Evolutionary conservation across 148 eudicot genomes (phyloP), one percentile per base, ranked within the genome.

Genomic region (Euryodendron excelsum): DNA sequence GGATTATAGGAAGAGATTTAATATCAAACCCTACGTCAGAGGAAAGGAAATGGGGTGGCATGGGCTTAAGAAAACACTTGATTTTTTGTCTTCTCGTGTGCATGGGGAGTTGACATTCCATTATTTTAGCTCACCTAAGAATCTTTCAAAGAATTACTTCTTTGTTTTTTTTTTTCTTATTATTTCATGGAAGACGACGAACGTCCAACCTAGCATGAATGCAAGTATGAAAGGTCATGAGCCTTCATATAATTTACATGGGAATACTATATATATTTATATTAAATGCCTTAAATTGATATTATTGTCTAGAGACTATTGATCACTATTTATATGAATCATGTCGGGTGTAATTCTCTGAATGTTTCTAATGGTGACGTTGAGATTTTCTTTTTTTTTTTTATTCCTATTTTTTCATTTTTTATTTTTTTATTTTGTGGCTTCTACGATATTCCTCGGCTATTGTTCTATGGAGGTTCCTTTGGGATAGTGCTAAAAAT

Each of bases 81-180:
- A 70, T 69, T 0, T 21, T 48, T 72, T 77, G 78, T 80, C 77
- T 77, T 80, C 79, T 44, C 48, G 47, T 66, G 8, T 71, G 80
- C 80, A 72, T 53, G 72, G 33, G 71, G 80, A 64, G 83, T 81
- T 81, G 84, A 81, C 84, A 61, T 64, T 61, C 67, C 28, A 28
- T 18, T 52, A 7, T 55, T 55, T 55, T 55, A 55, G 4, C 4
- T 55, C n/a, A 55, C 7, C 41, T 64, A 59, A 68, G 84, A 77
- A 77, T 81, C 84, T 76, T 77, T 76, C 72, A 81, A 76, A 64
- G 72, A 81, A 72, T 72, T 62, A 45, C 5, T 72, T 55, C 13
- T 18, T 71, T 47, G 44, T 70, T 17, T 21, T 18, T 71, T 47
- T 58, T 70, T 17, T 21, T 33, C 27, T 39, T n/a, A 67, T 45